Evolutionary conservation across 495 filamentous ascomycete species (phyloP).

Genomic region (Aspergillus egyptiacus): DNA sequence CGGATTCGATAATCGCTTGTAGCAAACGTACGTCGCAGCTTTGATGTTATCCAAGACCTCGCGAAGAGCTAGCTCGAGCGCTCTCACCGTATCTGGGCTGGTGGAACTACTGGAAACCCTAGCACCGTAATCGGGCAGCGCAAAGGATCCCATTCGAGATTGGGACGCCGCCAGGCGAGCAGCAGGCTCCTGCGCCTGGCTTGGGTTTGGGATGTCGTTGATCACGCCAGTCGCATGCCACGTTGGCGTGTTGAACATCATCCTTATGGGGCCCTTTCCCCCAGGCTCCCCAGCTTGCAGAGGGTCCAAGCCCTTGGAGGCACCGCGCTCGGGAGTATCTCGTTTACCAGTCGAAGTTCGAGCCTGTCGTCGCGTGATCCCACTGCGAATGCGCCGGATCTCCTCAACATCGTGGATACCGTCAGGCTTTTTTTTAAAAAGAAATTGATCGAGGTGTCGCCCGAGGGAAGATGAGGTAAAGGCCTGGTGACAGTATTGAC

Average conservation of each 20-base stretch:
- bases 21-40: slow-evolving; percentile 64
- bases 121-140: slow-evolving; percentile 52
- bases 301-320: slow-evolving; percentile 27
- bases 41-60: slow-evolving; percentile 73
- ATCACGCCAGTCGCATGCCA: slow-evolving; percentile 82
- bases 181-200: slow-evolving; percentile 29
- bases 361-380: slow-evolving; percentile 77
- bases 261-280: slow-evolving; percentile 38
- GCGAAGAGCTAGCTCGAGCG: slow-evolving; percentile 76
- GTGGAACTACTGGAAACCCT: slow-evolving; percentile 50
- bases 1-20: neutral
- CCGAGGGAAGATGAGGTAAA: slow-evolving; percentile 93
- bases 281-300: slow-evolving; percentile 22
- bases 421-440: slow-evolving; percentile 83
- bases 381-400: slow-evolving; percentile 71
- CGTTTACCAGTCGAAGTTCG: slow-evolving; percentile 54
- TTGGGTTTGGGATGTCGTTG: slow-evolving; percentile 59
- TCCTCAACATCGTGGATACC: slow-evolving; percentile 82
- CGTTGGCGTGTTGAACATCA: slow-evolving; percentile 54
- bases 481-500: slow-evolving; percentile 75
- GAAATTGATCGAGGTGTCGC: slow-evolving; percentile 84
- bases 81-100: slow-evolving; percentile 66
- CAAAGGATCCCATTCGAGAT: slow-evolving; percentile 40
- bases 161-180: slow-evolving; percentile 36
- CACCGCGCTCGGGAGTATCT: slow-evolving; percentile 39